These are phyloP conservation scores for Abelmoschus esculentus DNA, from an alignment of 345 rosid genomes.

Conservation along the genomic window DNA sequence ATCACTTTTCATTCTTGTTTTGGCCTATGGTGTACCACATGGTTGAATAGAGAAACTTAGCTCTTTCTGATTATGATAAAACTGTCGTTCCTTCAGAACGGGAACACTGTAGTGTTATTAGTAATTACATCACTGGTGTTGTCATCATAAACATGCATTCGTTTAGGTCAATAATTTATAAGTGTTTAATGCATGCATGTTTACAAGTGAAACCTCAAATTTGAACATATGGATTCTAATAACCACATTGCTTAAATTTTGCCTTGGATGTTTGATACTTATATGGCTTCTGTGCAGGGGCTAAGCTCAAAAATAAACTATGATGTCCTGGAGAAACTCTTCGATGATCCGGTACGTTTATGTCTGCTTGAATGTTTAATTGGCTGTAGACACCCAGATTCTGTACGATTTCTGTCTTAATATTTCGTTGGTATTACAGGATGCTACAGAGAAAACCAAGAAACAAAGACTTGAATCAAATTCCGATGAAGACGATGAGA, in stretches of 20 bases:
- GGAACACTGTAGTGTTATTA: background rate
- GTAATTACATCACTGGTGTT: background rate
- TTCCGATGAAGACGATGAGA: background rate
- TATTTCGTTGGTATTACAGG: background rate
- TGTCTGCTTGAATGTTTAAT: background rate
- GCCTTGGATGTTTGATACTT: background rate
- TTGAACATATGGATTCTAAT: too few species aligned
- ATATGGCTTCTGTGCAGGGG: conserved; percentile 40
- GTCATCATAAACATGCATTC: background rate
- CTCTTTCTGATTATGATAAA: background rate
- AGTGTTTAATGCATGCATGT: too few species aligned
- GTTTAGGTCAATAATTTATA: too few species aligned
- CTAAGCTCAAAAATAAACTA: conserved; percentile 61
- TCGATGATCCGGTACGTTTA: conserved; percentile 50
- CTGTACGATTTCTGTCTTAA: too few species aligned
- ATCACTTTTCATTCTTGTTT: background rate
- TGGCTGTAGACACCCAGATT: background rate
- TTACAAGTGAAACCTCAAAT: too few species aligned
- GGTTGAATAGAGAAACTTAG: background rate
- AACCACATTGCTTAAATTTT: background rate
- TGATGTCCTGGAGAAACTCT: conserved; percentile 59
- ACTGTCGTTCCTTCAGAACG: background rate
- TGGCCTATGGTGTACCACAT: background rate
- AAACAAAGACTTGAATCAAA: background rate
- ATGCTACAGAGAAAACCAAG: background rate